Base-by-base conservation (phyloP, 2,329 filamentous ascomycete genomes). In the Microthyrium microscopicum region DNA sequence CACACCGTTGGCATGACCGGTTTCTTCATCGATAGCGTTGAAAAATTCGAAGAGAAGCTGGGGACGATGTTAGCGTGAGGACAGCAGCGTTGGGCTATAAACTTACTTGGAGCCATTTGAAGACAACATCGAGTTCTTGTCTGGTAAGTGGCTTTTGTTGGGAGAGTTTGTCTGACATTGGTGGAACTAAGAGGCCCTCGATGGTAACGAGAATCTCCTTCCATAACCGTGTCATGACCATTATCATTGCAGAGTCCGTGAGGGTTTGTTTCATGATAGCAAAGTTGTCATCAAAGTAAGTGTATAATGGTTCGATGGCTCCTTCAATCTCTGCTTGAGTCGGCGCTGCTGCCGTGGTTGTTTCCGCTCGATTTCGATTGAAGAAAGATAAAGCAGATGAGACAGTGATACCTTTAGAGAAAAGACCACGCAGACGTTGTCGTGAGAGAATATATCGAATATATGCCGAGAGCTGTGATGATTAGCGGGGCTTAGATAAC, bases 251-350 rank as follows among this genome's bases (percentile, higher is more conserved):
- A 37, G 83, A 77, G 37, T 84, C 78, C 1, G 89, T 95, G 36
- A 98, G 63, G 1, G 87, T 94, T 54, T 89, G 75, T 58, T 95
- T 94, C 85, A 98, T 93, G 45, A 95, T 93, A 38, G 84, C 83
- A 55, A 98, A 98, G 49, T 98, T 98, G 52, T 94, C 87, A 51
- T 98, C 82, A 51, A 98, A 98, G 54, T 98, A 98, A 34, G 74
- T 70, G 51, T 94, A 89, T 1, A 98, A 66, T 4, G 84, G 79
- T 44, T 79, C 75, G 9, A 98, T 61, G 1, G 83, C 83, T 44
- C 77, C 77, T 42, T 82, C 77, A 15, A 93, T 68, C 39, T 94
- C 83, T 5, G 66, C 66, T 20, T 71, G 69, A 1, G 81, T 77
- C 7, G 77, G 63, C 30, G 72, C 64, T 7, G 58, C 19, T n/a